These are phyloP conservation scores for Aphanomyces astaci DNA, from an alignment of 352 stramenopile species.

Conservation along the genomic window DNA sequence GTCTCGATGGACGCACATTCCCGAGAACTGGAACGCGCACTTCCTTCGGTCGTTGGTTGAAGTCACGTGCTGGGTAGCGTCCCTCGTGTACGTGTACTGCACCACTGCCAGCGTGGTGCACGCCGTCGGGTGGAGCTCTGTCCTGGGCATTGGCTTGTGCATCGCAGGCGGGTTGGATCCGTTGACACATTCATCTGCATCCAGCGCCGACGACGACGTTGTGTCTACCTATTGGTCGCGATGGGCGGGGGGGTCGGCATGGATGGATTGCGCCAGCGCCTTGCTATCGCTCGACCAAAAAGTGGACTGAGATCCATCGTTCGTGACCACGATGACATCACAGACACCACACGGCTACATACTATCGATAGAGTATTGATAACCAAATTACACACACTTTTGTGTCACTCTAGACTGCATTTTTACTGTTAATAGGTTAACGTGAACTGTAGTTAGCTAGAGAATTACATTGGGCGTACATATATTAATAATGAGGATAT, in stretches of 20 bases:
- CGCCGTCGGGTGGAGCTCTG: constrained; percentile 13
- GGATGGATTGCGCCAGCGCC: background rate
- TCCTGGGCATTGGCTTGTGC: constrained; percentile 14
- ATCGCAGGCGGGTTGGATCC: constrained; percentile 13
- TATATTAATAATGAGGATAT: too few species aligned
- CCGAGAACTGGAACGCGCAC: constrained; percentile 54
- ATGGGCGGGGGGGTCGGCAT: background rate
- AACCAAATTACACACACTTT: too few species aligned
- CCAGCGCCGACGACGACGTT: background rate
- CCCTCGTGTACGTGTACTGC: constrained; percentile 53
- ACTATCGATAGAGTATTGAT: too few species aligned
- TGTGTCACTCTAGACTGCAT: too few species aligned
- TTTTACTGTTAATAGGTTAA: too few species aligned
- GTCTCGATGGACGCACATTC: constrained; percentile 56
- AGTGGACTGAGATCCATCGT: background rate
- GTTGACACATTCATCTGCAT: background rate
- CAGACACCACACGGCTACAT: too few species aligned
- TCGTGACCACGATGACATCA: background rate
- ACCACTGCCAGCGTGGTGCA: constrained; percentile 18
- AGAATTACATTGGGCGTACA: too few species aligned
- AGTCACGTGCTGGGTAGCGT: constrained; percentile 51
- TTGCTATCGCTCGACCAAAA: background rate
- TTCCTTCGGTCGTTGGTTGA: constrained; percentile 43
- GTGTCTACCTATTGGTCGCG: constrained; percentile 12
- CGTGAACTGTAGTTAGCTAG: too few species aligned